A percentile compares a stretch with the other conserved stretches of the same genome.
Evolutionary conservation across 192 early-diverging fungal genomes (phyloP).

Genomic region (Backusella westeae): DNA sequence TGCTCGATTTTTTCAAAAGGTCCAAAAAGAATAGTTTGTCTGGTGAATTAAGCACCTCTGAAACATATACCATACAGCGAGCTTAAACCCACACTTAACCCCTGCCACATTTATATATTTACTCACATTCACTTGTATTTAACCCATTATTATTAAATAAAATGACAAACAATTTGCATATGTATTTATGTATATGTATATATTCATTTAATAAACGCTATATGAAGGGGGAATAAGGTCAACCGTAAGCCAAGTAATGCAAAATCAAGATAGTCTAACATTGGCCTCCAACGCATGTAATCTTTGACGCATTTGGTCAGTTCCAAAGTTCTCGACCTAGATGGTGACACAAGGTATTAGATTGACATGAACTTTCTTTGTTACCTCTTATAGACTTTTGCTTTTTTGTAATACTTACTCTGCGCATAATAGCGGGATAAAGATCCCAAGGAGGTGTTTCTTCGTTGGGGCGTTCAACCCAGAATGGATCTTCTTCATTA

Average conservation of each 20-base stretch:
- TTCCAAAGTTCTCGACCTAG: slow-evolving; percentile 33
- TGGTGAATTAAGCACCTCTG: not conserved
- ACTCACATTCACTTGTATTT: not conserved
- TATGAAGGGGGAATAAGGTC: not conserved
- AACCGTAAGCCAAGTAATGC: not conserved
- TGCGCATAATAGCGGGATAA: slow-evolving; percentile 26
- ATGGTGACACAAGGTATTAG: slow-evolving; percentile 1
- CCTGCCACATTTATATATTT: not conserved
- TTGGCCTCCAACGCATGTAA: slow-evolving; percentile 32
- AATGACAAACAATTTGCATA: not conserved
- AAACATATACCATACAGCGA: not conserved
- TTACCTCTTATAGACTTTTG: not conserved
- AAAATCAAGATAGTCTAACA: not conserved
- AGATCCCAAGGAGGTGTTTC: slow-evolving; percentile 20
- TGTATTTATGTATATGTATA: not conserved
- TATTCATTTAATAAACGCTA: not conserved
- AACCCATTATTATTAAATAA: not conserved
- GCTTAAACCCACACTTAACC: not conserved
- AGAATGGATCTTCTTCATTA: slow-evolving; percentile 11
- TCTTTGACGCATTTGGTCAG: slow-evolving; percentile 32
- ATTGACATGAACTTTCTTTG: not conserved
- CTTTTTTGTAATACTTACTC: slow-evolving; percentile 15
- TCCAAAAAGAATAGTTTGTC: not conserved
- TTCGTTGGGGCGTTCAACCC: slow-evolving; percentile 3
- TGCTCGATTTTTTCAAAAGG: slow-evolving; percentile 3